Conservation (phyloP, 2,329 filamentous ascomycete genomes). For the Xylaria sp. region DNA sequence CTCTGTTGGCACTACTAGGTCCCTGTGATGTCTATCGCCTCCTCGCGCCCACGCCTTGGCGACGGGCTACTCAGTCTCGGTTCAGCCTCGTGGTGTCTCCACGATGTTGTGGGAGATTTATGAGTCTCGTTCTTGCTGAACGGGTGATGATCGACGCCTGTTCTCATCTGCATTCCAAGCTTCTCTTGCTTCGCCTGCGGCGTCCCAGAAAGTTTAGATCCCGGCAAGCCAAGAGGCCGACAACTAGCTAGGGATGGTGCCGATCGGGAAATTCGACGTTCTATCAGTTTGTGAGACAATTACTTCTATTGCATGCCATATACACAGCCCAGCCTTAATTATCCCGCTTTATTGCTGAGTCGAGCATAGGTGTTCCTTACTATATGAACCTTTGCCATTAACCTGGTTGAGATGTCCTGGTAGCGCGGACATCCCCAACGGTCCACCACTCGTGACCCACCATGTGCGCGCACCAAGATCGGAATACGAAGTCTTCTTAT, state of each 20-base stretch:
- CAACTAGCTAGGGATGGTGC: conserved; percentile 25
- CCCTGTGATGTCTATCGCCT: neutral
- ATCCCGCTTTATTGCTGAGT: conserved; percentile 24
- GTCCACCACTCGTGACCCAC: conserved; percentile 38
- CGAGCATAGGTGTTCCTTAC: conserved; percentile 15
- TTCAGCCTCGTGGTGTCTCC: neutral
- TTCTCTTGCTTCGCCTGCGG: conserved; percentile 2
- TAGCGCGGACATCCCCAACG: conserved; percentile 44
- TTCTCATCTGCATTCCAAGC: conserved; percentile 16
- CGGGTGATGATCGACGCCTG: neutral
- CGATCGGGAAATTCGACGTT: conserved; percentile 20
- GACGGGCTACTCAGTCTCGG: neutral
- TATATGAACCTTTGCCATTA: conserved; percentile 28
- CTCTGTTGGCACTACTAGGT: neutral
- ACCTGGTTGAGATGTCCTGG: conserved; percentile 36
- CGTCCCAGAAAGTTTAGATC: conserved; percentile 16
- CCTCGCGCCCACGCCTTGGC: neutral
- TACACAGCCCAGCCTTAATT: neutral
- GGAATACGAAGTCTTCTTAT: conserved; percentile 30
- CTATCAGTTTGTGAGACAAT: conserved; percentile 32
- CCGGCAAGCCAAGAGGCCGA: conserved; percentile 24
- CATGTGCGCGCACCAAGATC: conserved; percentile 30
- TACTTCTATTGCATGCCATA: conserved; percentile 24
- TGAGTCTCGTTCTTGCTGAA: neutral
- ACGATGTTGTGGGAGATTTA: neutral